Evolutionary conservation across 306 rosid genomes (phyloP).

Genomic region (Glycine soja): DNA sequence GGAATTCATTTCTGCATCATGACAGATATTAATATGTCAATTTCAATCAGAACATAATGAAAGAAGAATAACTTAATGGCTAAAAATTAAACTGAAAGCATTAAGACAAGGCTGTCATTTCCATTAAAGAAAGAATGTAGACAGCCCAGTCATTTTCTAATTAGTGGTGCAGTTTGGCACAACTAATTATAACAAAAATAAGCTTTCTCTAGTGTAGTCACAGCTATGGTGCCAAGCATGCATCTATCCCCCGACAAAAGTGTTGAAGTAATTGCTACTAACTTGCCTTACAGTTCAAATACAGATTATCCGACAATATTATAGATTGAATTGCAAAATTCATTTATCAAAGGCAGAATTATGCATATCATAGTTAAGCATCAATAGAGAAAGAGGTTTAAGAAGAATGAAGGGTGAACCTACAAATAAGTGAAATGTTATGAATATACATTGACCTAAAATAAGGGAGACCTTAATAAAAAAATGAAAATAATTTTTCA

Average conservation of each 20-base stretch:
- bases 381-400: slow-evolving; percentile 6
- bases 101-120: background rate
- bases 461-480: slow-evolving; percentile 3
- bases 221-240: slow-evolving; percentile 5
- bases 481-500: slow-evolving; percentile 32
- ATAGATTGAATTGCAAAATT: background rate
- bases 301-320: slow-evolving; percentile 5
- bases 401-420: slow-evolving; percentile 33
- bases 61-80: slow-evolving; percentile 5
- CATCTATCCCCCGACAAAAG: slow-evolving; percentile 3
- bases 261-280: slow-evolving; percentile 27
- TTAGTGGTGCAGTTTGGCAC: slow-evolving; percentile 3
- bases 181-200: background rate
- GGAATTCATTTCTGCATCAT: slow-evolving; percentile 77
- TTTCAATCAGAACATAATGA: slow-evolving; percentile 1
- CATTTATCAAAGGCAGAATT: slow-evolving; percentile 22
- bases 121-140: background rate
- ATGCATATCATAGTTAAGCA: background rate
- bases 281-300: background rate
- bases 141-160: slow-evolving; percentile 24
- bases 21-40: slow-evolving; percentile 35
- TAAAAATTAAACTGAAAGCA: slow-evolving; percentile 29
- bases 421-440: background rate
- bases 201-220: slow-evolving; percentile 10
- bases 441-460: background rate